Base-by-base conservation (phyloP, 192 early-diverging fungal genomes). In the Phycomyces nitens region DNA sequence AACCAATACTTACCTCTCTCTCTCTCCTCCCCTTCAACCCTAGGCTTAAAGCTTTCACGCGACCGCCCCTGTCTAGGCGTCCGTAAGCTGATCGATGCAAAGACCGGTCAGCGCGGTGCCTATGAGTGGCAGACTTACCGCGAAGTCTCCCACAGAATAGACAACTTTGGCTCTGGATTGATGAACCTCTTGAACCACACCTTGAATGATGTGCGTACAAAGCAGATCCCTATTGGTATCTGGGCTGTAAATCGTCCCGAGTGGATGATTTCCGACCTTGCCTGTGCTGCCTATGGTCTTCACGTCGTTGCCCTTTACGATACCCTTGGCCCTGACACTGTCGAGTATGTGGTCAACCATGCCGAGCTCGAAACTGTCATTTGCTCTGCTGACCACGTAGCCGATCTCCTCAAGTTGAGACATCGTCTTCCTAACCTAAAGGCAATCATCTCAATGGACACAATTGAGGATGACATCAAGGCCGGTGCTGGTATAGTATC, bases 311-410 rank as follows among this genome's bases (percentile, higher is more conserved):
- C 94, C 5, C 77, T 96, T 38, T 94, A 95, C 73, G 94, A 97
- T 68, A 94, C 93, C 18, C 81, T 97, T 15, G 96, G 92, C 53
- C 82, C 86, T 0, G 89, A 93, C 26, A 82, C 91, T 9, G 77
- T 96, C 44, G 84, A 89, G 74, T 94, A 88, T 60, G 92, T 96
- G 41, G 65, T 96, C 21, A 94, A 92, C 72, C 92, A 95, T 54
- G 80, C 92, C 10, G 92, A 93, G 41, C 77, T 90, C 53, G 73
- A 83, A 23, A 64, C 88, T 23, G 69, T 94, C n/a, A 79, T 91
- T 34, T 86, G 87, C 56, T 85, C 71, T 56, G 79, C 66, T 3
- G 82, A 84, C 53, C 79, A 81, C 58, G 65, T 85, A 39, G 71
- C 77, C 2, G 54, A 66, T 24, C 41, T 82, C 14, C 52, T 92